These are phyloP conservation scores for Fallopia convolvulus DNA, from an alignment of 148 eudicot species.

Conservation along the genomic window DNA sequence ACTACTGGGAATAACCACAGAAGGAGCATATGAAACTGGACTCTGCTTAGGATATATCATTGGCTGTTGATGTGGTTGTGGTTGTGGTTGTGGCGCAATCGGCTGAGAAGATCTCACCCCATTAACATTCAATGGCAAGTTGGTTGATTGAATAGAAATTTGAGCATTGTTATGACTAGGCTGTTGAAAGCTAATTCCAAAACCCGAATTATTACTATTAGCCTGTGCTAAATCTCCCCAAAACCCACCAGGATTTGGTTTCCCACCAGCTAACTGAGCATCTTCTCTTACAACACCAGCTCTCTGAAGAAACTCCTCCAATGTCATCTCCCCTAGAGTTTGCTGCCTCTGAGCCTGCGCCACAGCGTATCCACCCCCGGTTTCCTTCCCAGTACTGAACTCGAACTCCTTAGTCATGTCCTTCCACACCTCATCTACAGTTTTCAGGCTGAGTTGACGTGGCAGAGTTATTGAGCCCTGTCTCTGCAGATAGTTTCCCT, in stretches of 20 bases:
- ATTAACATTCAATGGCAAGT: constrained; percentile 54
- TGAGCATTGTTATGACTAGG: constrained; percentile 33
- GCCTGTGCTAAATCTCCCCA: constrained; percentile 39
- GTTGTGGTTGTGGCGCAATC: neutral
- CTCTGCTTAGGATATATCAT: constrained; percentile 59
- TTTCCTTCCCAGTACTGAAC: constrained; percentile 28
- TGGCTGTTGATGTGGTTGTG: constrained; percentile 37
- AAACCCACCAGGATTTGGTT: constrained; percentile 29
- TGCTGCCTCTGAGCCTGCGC: constrained; percentile 48
- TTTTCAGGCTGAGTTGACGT: constrained; percentile 68
- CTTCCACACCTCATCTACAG: constrained; percentile 85
- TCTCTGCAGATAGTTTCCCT: constrained; percentile 46
- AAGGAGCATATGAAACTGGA: constrained; percentile 38
- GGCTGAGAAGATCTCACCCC: constrained; percentile 51
- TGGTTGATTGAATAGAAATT: constrained; percentile 31
- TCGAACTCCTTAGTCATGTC: constrained; percentile 57
- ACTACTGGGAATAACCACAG: constrained; percentile 37
- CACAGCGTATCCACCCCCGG: constrained; percentile 21
- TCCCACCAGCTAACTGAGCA: constrained; percentile 28
- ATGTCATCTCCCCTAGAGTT: constrained; percentile 78
- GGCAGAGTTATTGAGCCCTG: constrained; percentile 75
- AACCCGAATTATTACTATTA: constrained; percentile 21
- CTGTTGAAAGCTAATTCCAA: constrained; percentile 52
- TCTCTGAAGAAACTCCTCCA: constrained; percentile 78
- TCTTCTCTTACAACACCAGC: constrained; percentile 94